Conservation (phyloP, 331 rosid species). For the Pyrus hybrid region DNA sequence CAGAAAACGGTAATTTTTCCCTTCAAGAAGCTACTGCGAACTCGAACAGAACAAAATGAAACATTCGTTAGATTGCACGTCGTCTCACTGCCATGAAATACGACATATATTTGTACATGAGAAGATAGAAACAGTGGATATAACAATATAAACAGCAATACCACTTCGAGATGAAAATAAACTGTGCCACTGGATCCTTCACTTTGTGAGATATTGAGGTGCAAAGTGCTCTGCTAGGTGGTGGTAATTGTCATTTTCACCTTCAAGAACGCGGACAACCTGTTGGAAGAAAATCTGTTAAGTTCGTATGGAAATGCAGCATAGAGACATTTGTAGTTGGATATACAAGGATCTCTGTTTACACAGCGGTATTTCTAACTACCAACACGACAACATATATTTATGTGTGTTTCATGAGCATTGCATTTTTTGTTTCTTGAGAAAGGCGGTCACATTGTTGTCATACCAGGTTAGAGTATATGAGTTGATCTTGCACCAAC, state of each 20-base stretch:
- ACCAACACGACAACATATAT: background rate
- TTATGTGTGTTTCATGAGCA: background rate
- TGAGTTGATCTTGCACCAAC: background rate
- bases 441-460: background rate
- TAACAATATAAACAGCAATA: background rate
- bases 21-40: conserved; percentile 30
- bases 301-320: background rate
- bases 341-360: background rate
- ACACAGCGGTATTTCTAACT: background rate
- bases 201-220: conserved; percentile 22
- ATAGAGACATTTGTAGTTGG: background rate
- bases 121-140: background rate
- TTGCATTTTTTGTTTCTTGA: background rate
- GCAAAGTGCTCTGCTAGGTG: conserved; percentile 35
- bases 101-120: no score
- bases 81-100: no score
- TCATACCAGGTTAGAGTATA: background rate
- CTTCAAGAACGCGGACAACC: conserved; percentile 92
- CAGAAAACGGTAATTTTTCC: conserved; percentile 41
- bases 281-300: conserved; percentile 1
- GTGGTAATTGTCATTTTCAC: conserved; percentile 43
- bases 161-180: background rate
- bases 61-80: background rate
- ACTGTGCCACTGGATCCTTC: background rate
- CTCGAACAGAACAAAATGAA: background rate